phyloP scores from a whole-genome alignment of 306 rosid genomes.

The Castanea sativa region DNA sequence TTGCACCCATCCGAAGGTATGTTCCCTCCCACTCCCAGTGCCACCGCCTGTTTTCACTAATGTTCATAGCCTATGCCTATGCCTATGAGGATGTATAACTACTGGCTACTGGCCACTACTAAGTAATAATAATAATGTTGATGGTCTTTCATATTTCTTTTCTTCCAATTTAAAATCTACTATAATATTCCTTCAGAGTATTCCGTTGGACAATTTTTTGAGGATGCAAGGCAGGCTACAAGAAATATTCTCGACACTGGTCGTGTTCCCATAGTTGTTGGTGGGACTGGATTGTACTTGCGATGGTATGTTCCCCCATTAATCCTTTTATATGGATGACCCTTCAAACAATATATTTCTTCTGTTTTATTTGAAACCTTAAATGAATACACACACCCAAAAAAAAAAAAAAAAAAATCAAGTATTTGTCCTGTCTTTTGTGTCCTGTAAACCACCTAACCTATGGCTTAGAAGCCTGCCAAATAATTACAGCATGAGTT shows the following conservation, averaged over 20 bases:
- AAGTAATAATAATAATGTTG: constrained; percentile 14
- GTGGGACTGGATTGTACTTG: constrained; percentile 94
- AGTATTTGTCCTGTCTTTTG: no score
- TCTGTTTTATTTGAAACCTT: neutral
- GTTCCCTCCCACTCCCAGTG: constrained; percentile 15
- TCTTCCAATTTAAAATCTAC: constrained; percentile 23
- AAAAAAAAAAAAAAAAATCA: no score
- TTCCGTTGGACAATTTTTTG: constrained; percentile 89
- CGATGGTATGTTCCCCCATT: constrained; percentile 63
- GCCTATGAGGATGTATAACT: neutral
- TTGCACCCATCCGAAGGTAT: constrained; percentile 81
- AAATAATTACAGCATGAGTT: neutral
- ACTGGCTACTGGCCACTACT: neutral
- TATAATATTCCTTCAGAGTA: constrained; percentile 65
- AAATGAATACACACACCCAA: neutral
- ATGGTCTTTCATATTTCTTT: constrained; percentile 16
- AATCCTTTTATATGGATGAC: neutral
- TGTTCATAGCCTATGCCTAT: neutral
- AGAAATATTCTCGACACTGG: constrained; percentile 68
- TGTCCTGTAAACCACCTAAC: no score
- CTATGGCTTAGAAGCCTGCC: neutral
- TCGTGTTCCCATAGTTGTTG: constrained; percentile 83
- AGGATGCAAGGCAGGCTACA: constrained; percentile 88
- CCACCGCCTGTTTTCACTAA: constrained; percentile 17
- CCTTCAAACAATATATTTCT: neutral